Evolutionary conservation across 2,329 filamentous ascomycete species (phyloP), one percentile per base, ranked within the genome.

Genomic region (Penicillium sp.): DNA sequence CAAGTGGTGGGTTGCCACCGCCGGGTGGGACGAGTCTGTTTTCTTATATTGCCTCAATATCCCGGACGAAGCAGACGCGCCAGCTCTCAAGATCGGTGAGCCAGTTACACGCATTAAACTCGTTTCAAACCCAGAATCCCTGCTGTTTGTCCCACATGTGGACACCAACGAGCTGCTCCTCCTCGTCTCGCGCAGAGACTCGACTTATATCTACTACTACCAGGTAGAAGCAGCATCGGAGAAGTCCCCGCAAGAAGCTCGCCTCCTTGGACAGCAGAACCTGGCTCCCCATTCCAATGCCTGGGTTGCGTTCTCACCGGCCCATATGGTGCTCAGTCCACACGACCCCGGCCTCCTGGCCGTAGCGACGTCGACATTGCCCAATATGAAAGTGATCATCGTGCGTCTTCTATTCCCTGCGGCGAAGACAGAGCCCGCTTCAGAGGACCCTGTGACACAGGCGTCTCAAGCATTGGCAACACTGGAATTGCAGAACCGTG

Each of bases 291-390:
- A 85, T 65, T 85, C 84, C 3, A 86, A 84, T 66, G 79, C 84
- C n/a, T 88, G 86, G 86, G 73, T 86, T 15, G 79, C 83, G 2
- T 88, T 87, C 67, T 85, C 84, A 0, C 85, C 85, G 0, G 82
- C 83, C 7, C 80, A 81, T 45, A 74, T 88, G 21, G 80, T 83
- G 9, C 67, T 84, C 2, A 83, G 78, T 57, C 86, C 86, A 0
- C 78, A 74, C 2, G 82, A 87, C 63, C 73, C 81, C 1, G 76
- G 76, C 4, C 67, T 88, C 2, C 62, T 86, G 2, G 86, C 85
- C 1, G 78, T 88, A 7, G 84, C 83, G 12, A 86, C 85, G 0
- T 86, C 82, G 2, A 80, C 82, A 1, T 76, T 84, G 2, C 85
- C 86, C 2, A 80, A 85, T 62, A 84, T 88, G 82, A 87, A 86